Evolutionary conservation across 805 yeast species (phyloP).

Genomic region (Spathaspora girioi): DNA sequence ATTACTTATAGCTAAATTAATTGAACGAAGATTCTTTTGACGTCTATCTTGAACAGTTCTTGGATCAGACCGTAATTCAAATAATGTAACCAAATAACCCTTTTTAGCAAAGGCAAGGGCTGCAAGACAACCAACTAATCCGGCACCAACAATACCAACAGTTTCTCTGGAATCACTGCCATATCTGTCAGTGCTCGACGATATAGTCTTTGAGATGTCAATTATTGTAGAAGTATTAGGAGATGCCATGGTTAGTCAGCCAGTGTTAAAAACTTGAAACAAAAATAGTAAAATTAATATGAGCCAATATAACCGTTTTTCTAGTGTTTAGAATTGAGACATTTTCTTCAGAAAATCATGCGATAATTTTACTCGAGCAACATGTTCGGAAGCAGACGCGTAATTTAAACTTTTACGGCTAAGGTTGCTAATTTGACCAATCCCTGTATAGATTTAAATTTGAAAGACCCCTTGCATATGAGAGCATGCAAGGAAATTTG

Average conservation of each 20-base stretch:
- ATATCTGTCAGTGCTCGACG: no score
- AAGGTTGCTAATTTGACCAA: no score
- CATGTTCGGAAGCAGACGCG: neutral
- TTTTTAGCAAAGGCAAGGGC: conserved; percentile 74
- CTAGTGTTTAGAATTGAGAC: no score
- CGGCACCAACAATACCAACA: conserved; percentile 77
- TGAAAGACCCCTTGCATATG: no score
- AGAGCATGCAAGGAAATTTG: no score
- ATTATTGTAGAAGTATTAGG: neutral
- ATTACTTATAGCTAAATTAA: conserved; percentile 83
- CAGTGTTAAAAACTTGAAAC: no score
- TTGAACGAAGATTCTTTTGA: conserved; percentile 54
- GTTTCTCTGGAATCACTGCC: neutral
- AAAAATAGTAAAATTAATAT: no score
- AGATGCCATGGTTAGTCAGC: no score
- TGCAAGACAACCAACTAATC: conserved; percentile 81
- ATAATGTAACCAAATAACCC: conserved; percentile 70
- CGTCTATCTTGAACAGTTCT: conserved; percentile 24
- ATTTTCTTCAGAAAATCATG: neutral
- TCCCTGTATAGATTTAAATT: no score
- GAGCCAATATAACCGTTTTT: no score
- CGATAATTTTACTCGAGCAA: neutral
- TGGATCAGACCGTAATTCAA: conserved; percentile 71
- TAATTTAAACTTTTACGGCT: no score
- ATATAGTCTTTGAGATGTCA: neutral